Base-by-base conservation (phyloP, 345 rosid species). In the Gossypium anomalum region DNA sequence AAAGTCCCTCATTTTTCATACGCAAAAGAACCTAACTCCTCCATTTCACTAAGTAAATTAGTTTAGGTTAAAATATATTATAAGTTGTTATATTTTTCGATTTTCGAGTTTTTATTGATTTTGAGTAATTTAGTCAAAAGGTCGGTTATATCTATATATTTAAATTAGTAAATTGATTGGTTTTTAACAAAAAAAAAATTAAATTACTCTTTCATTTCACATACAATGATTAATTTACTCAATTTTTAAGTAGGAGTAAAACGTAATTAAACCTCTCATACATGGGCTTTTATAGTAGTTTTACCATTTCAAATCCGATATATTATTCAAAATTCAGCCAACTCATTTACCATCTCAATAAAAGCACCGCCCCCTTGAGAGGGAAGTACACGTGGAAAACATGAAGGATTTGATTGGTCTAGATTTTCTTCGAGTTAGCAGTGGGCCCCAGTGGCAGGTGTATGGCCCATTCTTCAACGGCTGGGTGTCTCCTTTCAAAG, bases 181-280 rank as follows among this genome's bases (percentile, higher is more conserved):
- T 5, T 34, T 5, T 34, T 1, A 34, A 34, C 7, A 1, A 34
- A 34, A 29, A 3, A 29, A 4, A 34, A 0, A 0, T 29, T 3
- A 29, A 29, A 3, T 29, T 29, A 0, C 0, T 29, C 5, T 29
- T 29, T 29, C 0, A 29, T 29, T 3, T 29, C 5, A 4, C 0
- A 29, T 27, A 3, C 4, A 27, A 0, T 0, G 4, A 27, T 0
- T 29, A 29, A 4, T 29, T 29, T 29, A 29, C 0, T 29, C 0
- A 4, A 34, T 34, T 34, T 34, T 34, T 4, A 34, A 34, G 1
- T 34, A 34, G 0, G 41, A 34, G 41, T 5, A 34, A 34, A 34
- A 5, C 5, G 0, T 34, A 34, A 34, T 34, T 5, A 34, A 34
- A 0, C 41, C 1, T 5, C 0, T 5, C 5, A 34, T 1, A 34